Base-by-base conservation (phyloP, 2,329 filamentous ascomycete genomes). In the Colletotrichum agaves region DNA sequence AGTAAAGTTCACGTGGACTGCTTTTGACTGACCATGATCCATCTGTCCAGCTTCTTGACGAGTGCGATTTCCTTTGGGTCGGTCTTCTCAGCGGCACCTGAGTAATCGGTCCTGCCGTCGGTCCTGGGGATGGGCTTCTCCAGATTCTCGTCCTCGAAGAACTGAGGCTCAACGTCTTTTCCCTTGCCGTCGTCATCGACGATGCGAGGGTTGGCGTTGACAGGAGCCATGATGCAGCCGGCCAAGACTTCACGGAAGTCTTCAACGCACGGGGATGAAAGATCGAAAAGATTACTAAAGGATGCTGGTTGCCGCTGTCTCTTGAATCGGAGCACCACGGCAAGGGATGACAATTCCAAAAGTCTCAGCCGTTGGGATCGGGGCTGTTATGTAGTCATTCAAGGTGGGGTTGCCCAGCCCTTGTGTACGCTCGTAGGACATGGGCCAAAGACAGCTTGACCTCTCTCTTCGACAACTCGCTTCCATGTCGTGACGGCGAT, bases 11-110 rank as follows among this genome's bases (percentile, higher is more conserved):
- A 15, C 11, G 6, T 5, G 6, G 8, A 7, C 1, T 27, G 27
- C 1, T 6, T 3, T 0, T 2, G 7, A 11, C 44, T 50, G 53
- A 75, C 75, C 75, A 81, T 80, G 55, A 81, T 81, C 73, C 76
- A 79, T 61, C 74, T 61, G 70, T 81, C 79, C 2, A 81, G 72
- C 70, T 80, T 81, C 66, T 74, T 76, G 37, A 81, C 79, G n/a
- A 81, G 73, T 2, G 75, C 76, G 60, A 81, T 81, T 60, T 81
- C 79, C 43, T 72, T 77, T 0, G 78, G 78, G 47, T 81, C 78
- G 3, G 78, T 80, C 72, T 81, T 81, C 69, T 77, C 76, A 63
- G 76, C 74, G 6, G 79, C 78, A 47, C 79, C 79, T 8, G 78
- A 80, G 70, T 81, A 80, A 65, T 81, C 79, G 41, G 69, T 59